Percentiles rank a stretch among this genome's conserved stretches.
These are phyloP conservation scores for Syzygium aromaticum DNA, from an alignment of 345 rosid genomes.

Conservation along the genomic window DNA sequence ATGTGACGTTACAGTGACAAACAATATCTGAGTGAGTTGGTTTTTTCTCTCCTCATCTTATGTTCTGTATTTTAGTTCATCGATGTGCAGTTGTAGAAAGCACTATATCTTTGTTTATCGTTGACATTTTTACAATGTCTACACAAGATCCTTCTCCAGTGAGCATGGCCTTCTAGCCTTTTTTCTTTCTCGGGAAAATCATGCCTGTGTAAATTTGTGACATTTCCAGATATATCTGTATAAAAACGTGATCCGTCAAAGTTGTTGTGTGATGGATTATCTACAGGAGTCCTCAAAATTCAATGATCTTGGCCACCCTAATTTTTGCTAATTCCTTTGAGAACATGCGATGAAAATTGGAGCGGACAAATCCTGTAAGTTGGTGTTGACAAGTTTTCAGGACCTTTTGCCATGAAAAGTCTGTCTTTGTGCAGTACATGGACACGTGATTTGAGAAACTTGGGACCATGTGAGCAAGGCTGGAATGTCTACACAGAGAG, in stretches of 20 bases:
- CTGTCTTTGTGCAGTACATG: not conserved
- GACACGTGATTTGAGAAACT: not conserved
- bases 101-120: not conserved
- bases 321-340: not conserved
- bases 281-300: not conserved
- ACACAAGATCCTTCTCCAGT: not conserved
- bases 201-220: not conserved
- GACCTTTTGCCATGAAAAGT: not conserved
- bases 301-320: not conserved
- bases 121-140: not conserved
- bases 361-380: not conserved
- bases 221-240: not conserved
- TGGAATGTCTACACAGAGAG: not conserved
- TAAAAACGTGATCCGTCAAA: not conserved
- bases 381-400: not conserved
- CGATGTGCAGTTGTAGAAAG: not conserved
- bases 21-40: not conserved
- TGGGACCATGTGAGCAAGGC: slow-evolving; percentile 7
- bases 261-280: not conserved
- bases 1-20: not conserved
- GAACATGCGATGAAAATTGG: not conserved
- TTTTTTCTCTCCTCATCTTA: not conserved
- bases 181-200: not conserved
- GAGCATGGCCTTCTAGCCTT: not conserved
- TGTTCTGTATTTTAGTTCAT: not conserved